Base-by-base conservation (phyloP, 352 stramenopile genomes). In the Blastocystis hominis region DNA sequence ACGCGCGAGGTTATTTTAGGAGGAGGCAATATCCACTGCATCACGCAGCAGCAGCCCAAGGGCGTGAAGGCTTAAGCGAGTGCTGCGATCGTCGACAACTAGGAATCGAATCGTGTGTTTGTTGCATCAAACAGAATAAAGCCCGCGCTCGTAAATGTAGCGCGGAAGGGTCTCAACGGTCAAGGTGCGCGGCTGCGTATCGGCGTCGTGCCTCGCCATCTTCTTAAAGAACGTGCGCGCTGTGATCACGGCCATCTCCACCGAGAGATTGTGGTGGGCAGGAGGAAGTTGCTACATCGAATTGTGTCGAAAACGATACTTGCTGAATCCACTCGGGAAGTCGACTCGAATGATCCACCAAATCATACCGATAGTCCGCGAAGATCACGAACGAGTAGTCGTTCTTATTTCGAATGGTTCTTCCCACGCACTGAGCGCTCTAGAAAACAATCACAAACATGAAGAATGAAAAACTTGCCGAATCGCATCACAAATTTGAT, bases 381-480 rank as follows among this genome's bases (percentile, higher is more conserved):
- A 99, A 97, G 62, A 99, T 94, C 80, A 99, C 96, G 50, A 99
- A 92, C 3, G 96, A 96, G 89, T 99, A 99, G 90, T 99, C 97
- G 1, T 94, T 97, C 91, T 99, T 99, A 90, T 93, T 97, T 61
- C 96, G 93, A 90, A 99, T 95, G 68, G 98, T 96, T 34, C 97
- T 92, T 2, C 97, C 97, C 46, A 98, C 95, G 88, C 97, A 98
- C 91, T 99, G 96, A 38, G 94, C 93, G 0, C 88, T 89, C 78
- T 89, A 56, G 13, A n/a, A n/a, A n/a, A n/a, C 24, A 1, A 86
- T 77, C 3, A 86, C 17, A 2, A 17, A 9, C 4, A 70, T 40
- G 10, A 61, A 88, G 24, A 76, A 10, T 24, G 5, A 0, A 90
- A 90, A 20, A 70, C 94, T 91, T 99, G 96, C 30, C 97, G 94